These are phyloP conservation scores for Musa troglodytarum DNA, from an alignment of 176 grass and related monocot species.

Conservation along the genomic window DNA sequence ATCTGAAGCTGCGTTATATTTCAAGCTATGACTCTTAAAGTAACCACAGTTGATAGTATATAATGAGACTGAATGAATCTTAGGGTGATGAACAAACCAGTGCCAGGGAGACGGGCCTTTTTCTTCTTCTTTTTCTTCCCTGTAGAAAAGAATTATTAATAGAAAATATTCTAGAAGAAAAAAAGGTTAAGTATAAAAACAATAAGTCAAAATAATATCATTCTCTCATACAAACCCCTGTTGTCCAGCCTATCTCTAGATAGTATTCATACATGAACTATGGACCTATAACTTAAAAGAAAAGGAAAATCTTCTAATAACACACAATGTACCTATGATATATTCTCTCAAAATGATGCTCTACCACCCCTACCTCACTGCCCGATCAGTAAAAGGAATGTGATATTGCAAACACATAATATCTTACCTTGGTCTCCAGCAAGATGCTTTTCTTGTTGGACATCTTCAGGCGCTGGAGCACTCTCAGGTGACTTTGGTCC, in stretches of 20 bases:
- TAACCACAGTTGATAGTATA: neutral
- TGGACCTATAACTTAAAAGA: neutral
- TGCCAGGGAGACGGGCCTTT: slow-evolving; percentile 43
- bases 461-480: slow-evolving; percentile 42
- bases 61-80: neutral
- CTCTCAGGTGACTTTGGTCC: slow-evolving; percentile 43
- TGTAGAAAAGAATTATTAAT: slow-evolving; percentile 20
- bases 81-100: slow-evolving; percentile 28
- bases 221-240: neutral
- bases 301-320: too few relatives aligned
- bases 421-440: slow-evolving; percentile 55
- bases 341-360: neutral
- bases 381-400: slow-evolving; percentile 6
- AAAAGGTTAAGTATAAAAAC: slow-evolving; percentile 8
- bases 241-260: neutral
- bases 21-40: too few relatives aligned
- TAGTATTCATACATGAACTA: neutral
- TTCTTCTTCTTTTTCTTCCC: slow-evolving; percentile 98
- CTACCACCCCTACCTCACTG: neutral
- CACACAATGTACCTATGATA: too few relatives aligned
- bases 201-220: neutral
- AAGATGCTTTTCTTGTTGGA: slow-evolving; percentile 40
- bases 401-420: slow-evolving; percentile 11
- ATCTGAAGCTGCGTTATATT: neutral
- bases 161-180: slow-evolving; percentile 9